A percentile compares a stretch with the other conserved stretches of the same genome.
Conservation (phyloP, 2,329 filamentous ascomycete species). For the Colletotrichum sp. region DNA sequence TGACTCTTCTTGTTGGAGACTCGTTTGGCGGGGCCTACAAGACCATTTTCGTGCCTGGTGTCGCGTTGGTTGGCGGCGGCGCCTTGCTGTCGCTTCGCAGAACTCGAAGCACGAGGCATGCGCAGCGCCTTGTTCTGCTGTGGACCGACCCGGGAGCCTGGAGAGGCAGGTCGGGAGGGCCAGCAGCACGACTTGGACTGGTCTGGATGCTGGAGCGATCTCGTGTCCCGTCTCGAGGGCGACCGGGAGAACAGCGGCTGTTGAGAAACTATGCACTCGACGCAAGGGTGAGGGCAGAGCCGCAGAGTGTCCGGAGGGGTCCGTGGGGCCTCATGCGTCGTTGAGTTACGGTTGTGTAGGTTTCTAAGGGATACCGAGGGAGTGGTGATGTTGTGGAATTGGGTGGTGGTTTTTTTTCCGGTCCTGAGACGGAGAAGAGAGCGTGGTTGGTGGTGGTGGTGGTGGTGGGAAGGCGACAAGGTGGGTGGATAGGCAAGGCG, state of each 20-base stretch:
- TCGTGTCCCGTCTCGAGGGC: conserved; percentile 14
- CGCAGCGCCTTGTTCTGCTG: conserved; percentile 43
- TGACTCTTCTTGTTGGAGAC: conserved; percentile 49
- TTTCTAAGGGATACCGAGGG: background rate
- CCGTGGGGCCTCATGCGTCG: conserved; percentile 17
- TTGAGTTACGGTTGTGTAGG: background rate
- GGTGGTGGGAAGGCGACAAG: background rate
- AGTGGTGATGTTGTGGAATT: background rate
- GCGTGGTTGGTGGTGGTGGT: background rate
- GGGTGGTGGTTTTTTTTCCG: conserved; percentile 10
- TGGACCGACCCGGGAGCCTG: conserved; percentile 40
- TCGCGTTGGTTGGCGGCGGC: conserved; percentile 69
- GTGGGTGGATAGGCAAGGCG: background rate
- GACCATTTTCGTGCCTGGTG: conserved; percentile 84
- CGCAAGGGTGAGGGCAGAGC: conserved; percentile 12
- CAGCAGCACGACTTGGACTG: conserved; percentile 33
- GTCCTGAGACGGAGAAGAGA: background rate
- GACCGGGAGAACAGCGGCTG: conserved; percentile 23
- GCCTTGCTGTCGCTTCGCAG: conserved; percentile 67
- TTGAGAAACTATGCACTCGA: conserved; percentile 13
- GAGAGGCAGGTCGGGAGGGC: conserved; percentile 34
- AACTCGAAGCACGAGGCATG: conserved; percentile 67
- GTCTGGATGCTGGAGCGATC: conserved; percentile 15
- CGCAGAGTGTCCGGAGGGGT: background rate
- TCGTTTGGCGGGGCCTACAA: conserved; percentile 65